Evolutionary conservation across 1,284 basidiomycete species (phyloP).

Genomic region (Microbotryum lychnidis-dioicae): DNA sequence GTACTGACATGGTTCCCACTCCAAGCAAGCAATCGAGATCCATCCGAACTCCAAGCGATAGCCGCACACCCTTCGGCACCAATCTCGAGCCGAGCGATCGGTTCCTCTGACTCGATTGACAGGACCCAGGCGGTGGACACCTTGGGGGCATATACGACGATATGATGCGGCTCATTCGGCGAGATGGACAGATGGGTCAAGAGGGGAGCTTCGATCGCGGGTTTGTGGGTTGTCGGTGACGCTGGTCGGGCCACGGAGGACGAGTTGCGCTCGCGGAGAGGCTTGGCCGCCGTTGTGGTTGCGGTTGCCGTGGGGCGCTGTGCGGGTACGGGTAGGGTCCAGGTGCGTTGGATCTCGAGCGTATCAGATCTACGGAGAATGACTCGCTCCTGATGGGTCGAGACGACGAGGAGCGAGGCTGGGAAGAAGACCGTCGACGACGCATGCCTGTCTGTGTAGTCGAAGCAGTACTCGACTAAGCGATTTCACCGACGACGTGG

Average conservation of each 20-base stretch:
- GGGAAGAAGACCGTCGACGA: background rate
- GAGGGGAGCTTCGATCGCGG: background rate
- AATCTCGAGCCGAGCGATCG: slow-evolving; percentile 14
- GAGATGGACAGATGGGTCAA: slow-evolving; percentile 6
- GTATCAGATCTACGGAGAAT: slow-evolving; percentile 4
- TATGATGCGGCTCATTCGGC: background rate
- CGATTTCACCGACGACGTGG: too few species aligned
- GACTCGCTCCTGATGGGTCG: slow-evolving; percentile 9
- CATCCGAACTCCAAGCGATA: slow-evolving; percentile 5
- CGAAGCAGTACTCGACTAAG: background rate
- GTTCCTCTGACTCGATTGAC: slow-evolving; percentile 6
- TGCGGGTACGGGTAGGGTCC: slow-evolving; percentile 9
- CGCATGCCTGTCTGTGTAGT: slow-evolving; percentile 6
- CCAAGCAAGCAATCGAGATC: slow-evolving; percentile 11
- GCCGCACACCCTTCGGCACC: slow-evolving; percentile 15
- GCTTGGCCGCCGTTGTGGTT: background rate
- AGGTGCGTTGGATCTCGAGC: slow-evolving; percentile 14
- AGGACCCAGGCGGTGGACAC: slow-evolving; percentile 6
- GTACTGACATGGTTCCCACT: slow-evolving; percentile 11
- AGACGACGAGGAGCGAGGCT: slow-evolving; percentile 1
- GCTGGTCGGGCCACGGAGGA: background rate
- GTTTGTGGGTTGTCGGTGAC: background rate
- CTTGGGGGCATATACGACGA: slow-evolving; percentile 4
- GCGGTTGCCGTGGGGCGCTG: background rate
- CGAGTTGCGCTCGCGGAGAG: background rate